phyloP scores from a whole-genome alignment of 768 basidiomycete genomes.

The Tricholoma matsutake region DNA sequence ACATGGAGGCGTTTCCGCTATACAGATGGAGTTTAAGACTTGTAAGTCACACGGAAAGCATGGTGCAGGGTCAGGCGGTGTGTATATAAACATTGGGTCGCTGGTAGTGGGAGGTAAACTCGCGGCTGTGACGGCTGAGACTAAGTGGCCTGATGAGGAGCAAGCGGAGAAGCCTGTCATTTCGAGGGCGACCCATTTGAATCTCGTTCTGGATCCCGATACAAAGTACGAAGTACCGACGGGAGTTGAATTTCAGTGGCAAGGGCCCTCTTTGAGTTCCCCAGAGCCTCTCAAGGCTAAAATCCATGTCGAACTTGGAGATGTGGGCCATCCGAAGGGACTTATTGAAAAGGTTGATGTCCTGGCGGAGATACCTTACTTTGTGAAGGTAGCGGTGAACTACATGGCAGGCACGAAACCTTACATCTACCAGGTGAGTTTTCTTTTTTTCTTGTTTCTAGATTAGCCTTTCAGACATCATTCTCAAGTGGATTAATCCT shows the following conservation, averaged over 20 bases:
- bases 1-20: conserved; percentile 73
- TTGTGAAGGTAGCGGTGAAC: conserved; percentile 88
- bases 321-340: conserved; percentile 57
- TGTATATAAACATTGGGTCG: conserved; percentile 82
- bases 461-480: conserved; percentile 7
- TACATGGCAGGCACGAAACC: conserved; percentile 94
- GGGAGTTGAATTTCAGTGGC: conserved; percentile 75
- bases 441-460: conserved; percentile 24
- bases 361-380: conserved; percentile 82
- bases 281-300: conserved; percentile 56
- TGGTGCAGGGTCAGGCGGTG: conserved; percentile 78
- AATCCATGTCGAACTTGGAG: conserved; percentile 56
- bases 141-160: conserved; percentile 67
- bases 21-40: conserved; percentile 97
- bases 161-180: conserved; percentile 42
- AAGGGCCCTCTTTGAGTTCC: conserved; percentile 59
- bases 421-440: conserved; percentile 85
- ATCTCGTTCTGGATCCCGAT: conserved; percentile 62
- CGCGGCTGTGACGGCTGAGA: conserved; percentile 74
- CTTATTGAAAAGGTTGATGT: conserved; percentile 93
- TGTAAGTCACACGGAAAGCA: conserved; percentile 72
- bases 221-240: conserved; percentile 80
- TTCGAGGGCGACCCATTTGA: conserved; percentile 65
- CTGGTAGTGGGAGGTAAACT: conserved; percentile 80
- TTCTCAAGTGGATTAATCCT: conserved; percentile 45